phyloP scores from a whole-genome alignment of 768 basidiomycete genomes.

The Kwoniella heveanensis region DNA sequence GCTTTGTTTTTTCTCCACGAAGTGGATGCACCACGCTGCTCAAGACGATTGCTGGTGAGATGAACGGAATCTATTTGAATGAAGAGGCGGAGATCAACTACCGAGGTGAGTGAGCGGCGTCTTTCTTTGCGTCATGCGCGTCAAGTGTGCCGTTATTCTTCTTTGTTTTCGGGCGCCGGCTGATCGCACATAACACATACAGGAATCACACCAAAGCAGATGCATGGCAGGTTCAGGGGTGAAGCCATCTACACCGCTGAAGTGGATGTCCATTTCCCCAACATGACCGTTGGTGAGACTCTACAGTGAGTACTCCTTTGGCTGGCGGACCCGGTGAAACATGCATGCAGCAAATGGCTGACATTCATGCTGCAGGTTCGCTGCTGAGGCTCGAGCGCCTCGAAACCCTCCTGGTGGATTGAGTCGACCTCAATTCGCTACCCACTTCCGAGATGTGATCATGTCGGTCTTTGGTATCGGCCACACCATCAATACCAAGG shows the following conservation, averaged over 20 bases:
- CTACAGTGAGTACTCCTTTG: constrained; percentile 48
- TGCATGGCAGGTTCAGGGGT: constrained; percentile 60
- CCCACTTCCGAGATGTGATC: constrained; percentile 61
- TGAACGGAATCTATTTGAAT: constrained; percentile 51
- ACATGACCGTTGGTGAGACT: constrained; percentile 53
- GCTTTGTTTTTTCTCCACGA: not conserved
- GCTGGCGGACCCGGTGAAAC: not conserved
- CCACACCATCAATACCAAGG: constrained; percentile 69
- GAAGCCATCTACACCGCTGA: constrained; percentile 57
- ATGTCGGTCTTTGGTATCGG: constrained; percentile 73
- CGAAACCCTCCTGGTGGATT: constrained; percentile 56
- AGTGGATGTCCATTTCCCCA: constrained; percentile 57
- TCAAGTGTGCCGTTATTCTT: not conserved
- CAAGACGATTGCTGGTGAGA: constrained; percentile 61
- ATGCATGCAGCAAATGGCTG: not conserved
- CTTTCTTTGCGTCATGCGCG: not conserved
- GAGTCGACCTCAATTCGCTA: constrained; percentile 55
- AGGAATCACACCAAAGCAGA: constrained; percentile 59
- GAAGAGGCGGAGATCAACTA: constrained; percentile 50
- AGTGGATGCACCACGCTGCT: constrained; percentile 60
- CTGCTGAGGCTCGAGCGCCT: constrained; percentile 50
- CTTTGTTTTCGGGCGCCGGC: not conserved
- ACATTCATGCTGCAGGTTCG: constrained; percentile 26
- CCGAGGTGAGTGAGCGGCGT: constrained; percentile 36
- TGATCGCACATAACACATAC: not conserved